A percentile compares a stretch with the other conserved stretches of the same genome.
These are phyloP conservation scores for Mycena sp. DNA, from an alignment of 1,284 basidiomycete genomes.

Conservation along the genomic window DNA sequence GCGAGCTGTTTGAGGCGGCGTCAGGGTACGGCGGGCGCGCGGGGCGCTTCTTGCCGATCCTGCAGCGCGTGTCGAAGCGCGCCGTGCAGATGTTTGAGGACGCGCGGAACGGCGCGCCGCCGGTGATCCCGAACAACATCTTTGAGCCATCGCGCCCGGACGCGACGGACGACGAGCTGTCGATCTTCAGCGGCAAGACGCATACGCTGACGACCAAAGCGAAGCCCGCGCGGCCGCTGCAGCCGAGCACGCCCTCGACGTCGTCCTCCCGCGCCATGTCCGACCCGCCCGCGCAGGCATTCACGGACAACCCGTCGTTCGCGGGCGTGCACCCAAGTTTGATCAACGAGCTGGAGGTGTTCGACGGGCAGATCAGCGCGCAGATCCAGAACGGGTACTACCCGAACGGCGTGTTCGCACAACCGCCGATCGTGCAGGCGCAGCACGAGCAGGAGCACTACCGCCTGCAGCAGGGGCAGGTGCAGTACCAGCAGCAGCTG, in stretches of 20 bases:
- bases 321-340: conserved; percentile 66
- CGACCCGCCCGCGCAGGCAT: conserved; percentile 41
- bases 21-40: conserved; percentile 49
- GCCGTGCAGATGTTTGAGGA: conserved; percentile 64
- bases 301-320: conserved; percentile 52
- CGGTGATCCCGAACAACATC: conserved; percentile 60
- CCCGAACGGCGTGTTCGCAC: conserved; percentile 44
- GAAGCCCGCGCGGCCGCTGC: conserved; percentile 21
- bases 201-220: conserved; percentile 63
- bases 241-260: conserved; percentile 29
- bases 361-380: conserved; percentile 64
- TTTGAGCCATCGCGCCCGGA: conserved; percentile 57
- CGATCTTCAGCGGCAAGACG: conserved; percentile 77
- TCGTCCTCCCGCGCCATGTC: conserved; percentile 34
- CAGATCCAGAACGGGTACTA: conserved; percentile 62
- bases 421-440: conserved; percentile 38
- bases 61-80: conserved; percentile 66
- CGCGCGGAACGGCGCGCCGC: conserved; percentile 53
- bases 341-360: conserved; percentile 64
- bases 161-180: conserved; percentile 67
- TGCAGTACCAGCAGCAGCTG: conserved; percentile 39
- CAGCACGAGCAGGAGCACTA: conserved; percentile 38
- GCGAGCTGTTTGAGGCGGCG: conserved; percentile 69
- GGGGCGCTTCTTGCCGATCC: conserved; percentile 72
- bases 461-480: conserved; percentile 32